Conservation (phyloP, 2,329 filamentous ascomycete genomes). For the Pseudopyrenochaeta lycopersici region DNA sequence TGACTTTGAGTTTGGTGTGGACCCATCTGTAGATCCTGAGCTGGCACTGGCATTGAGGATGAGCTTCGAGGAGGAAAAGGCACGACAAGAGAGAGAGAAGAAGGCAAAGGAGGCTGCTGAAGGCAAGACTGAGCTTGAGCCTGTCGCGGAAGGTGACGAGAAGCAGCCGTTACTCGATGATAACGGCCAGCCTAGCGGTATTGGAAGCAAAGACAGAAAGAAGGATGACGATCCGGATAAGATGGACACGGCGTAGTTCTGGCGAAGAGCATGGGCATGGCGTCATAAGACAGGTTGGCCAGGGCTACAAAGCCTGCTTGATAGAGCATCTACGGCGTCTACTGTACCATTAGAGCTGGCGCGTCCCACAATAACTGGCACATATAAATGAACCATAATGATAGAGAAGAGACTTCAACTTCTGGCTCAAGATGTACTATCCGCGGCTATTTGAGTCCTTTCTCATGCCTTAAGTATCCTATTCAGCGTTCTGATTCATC, state of each 20-base stretch:
- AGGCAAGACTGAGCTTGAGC: slow-evolving; percentile 79
- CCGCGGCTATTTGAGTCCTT: no score
- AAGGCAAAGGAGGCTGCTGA: slow-evolving; percentile 75
- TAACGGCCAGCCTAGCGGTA: slow-evolving; percentile 71
- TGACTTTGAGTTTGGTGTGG: slow-evolving; percentile 87
- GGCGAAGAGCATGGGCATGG: background rate
- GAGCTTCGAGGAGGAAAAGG: slow-evolving; percentile 98
- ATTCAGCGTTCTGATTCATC: no score
- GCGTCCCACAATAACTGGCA: slow-evolving; percentile 23
- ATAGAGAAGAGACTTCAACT: slow-evolving; percentile 2
- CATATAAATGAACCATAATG: slow-evolving; percentile 28
- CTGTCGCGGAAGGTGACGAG: slow-evolving; percentile 76
- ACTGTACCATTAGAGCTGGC: slow-evolving; percentile 32
- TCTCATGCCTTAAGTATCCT: background rate
- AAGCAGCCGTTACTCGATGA: slow-evolving; percentile 70
- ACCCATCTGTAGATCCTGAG: slow-evolving; percentile 91
- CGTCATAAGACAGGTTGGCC: slow-evolving; percentile 1
- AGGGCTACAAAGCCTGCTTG: slow-evolving; percentile 5
- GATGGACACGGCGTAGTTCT: slow-evolving; percentile 86
- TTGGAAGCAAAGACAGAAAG: slow-evolving; percentile 60
- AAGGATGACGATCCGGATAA: slow-evolving; percentile 71
- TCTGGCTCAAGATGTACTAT: background rate
- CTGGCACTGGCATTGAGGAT: slow-evolving; percentile 92
- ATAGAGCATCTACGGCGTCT: slow-evolving; percentile 39
- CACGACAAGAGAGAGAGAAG: slow-evolving; percentile 85